These are phyloP conservation scores for Lipomyces sp. DNA, from an alignment of 805 yeast genomes.

Conservation along the genomic window DNA sequence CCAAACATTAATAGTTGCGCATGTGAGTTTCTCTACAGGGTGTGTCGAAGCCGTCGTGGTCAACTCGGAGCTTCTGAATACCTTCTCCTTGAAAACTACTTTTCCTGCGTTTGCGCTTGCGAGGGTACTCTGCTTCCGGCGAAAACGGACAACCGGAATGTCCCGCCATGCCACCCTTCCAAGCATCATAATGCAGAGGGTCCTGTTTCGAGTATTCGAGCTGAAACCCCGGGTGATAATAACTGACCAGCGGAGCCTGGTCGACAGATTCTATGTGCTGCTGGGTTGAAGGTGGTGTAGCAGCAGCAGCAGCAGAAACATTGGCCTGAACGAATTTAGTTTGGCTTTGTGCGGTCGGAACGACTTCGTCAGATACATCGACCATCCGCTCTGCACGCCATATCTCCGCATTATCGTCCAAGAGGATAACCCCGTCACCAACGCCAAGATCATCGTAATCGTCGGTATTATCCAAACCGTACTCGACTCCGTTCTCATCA, in stretches of 20 bases:
- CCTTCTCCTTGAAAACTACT: background rate
- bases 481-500: slow-evolving; percentile 13
- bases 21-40: background rate
- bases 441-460: slow-evolving; percentile 29
- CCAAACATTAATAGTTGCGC: background rate
- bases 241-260: background rate
- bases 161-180: background rate
- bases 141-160: slow-evolving; percentile 2
- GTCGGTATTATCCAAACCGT: slow-evolving; percentile 18
- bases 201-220: background rate
- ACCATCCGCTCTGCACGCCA: slow-evolving; percentile 6
- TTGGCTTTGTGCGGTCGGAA: background rate
- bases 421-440: slow-evolving; percentile 15
- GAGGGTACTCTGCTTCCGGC: background rate
- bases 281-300: background rate
- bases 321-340: background rate
- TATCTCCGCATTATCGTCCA: slow-evolving; percentile 25
- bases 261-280: background rate
- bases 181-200: background rate
- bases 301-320: background rate
- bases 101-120: background rate
- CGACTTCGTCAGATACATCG: background rate
- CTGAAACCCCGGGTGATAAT: background rate
- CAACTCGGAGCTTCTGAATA: background rate
- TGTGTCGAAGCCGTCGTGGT: background rate